A percentile compares a stretch with the other conserved stretches of the same genome.
Conservation (phyloP, 2,329 filamentous ascomycete species). For the Exophiala lecanii-corni region DNA sequence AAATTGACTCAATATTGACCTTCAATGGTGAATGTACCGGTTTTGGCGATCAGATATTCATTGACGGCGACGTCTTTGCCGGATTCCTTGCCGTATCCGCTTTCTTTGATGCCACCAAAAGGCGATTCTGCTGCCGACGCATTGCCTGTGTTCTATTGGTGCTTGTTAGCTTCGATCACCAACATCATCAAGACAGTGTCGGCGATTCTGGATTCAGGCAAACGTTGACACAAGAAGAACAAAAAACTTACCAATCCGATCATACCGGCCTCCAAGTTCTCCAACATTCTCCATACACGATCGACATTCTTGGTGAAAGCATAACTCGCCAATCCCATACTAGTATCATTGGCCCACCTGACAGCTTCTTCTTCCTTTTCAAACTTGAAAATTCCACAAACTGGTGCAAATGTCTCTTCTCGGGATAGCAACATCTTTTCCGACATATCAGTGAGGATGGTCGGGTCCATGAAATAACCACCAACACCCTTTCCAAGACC, state of each 20-base stretch:
- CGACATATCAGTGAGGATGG: conserved; percentile 57
- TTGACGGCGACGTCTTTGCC: conserved; percentile 62
- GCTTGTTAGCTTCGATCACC: too few relatives aligned
- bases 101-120: conserved; percentile 65
- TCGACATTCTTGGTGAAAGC: conserved; percentile 66
- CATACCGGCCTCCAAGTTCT: conserved; percentile 66
- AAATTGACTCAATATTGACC: conserved; percentile 50
- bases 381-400: conserved; percentile 61
- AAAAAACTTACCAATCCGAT: conserved; percentile 53
- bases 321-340: conserved; percentile 50
- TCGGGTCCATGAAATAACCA: conserved; percentile 68
- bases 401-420: conserved; percentile 64
- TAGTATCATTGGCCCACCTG: conserved; percentile 29
- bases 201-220: too few relatives aligned
- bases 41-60: conserved; percentile 62
- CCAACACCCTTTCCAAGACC: conserved; percentile 38
- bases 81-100: conserved; percentile 63
- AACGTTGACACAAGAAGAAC: too few relatives aligned
- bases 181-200: too few relatives aligned
- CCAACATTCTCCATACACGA: conserved; percentile 60
- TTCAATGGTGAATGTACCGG: conserved; percentile 58
- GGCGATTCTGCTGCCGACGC: conserved; percentile 62
- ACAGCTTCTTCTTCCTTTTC: conserved; percentile 63
- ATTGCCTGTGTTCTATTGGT: conserved; percentile 45
- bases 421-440: conserved; percentile 53